These are phyloP conservation scores for Lactarius tabidus DNA, from an alignment of 768 basidiomycete species.

Conservation along the genomic window DNA sequence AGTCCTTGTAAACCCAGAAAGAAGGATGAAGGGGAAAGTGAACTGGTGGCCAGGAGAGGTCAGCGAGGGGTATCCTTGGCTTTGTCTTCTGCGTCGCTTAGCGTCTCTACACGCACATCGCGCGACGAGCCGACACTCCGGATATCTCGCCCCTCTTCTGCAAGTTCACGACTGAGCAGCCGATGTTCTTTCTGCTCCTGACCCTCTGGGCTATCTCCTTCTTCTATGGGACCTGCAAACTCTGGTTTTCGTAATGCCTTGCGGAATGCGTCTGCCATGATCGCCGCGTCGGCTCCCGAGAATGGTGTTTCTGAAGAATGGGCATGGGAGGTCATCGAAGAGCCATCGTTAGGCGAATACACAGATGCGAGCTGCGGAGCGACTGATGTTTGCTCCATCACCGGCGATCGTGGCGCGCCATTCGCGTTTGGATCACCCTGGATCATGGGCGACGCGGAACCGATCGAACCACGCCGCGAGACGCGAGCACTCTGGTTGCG, in stretches of 20 bases:
- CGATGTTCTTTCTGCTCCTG: slow-evolving; percentile 36
- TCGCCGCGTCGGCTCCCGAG: slow-evolving; percentile 81
- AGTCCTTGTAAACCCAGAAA: slow-evolving; percentile 23
- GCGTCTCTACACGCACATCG: slow-evolving; percentile 73
- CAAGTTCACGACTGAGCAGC: slow-evolving; percentile 68
- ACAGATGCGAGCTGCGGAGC: slow-evolving; percentile 35
- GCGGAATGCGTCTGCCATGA: slow-evolving; percentile 91
- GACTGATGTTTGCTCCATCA: slow-evolving; percentile 36
- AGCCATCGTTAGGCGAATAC: slow-evolving; percentile 50
- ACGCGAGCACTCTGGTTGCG: slow-evolving; percentile 39
- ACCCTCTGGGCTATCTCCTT: slow-evolving; percentile 59
- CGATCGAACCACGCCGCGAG: slow-evolving; percentile 69
- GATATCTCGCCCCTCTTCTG: slow-evolving; percentile 87
- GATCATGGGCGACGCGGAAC: slow-evolving; percentile 82
- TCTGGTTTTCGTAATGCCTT: slow-evolving; percentile 86
- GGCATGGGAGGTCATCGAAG: slow-evolving; percentile 62
- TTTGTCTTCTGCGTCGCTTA: slow-evolving; percentile 45
- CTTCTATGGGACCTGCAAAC: slow-evolving; percentile 72
- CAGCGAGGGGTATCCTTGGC: slow-evolving; percentile 27
- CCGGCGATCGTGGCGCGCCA: slow-evolving; percentile 45
- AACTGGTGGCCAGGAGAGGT: background rate
- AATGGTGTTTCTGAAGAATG: slow-evolving; percentile 66
- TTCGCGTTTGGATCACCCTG: slow-evolving; percentile 55
- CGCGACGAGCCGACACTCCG: slow-evolving; percentile 77
- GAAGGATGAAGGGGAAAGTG: background rate